Base-by-base conservation (phyloP, 2,329 filamentous ascomycete species). In the Phialophora tarda region DNA sequence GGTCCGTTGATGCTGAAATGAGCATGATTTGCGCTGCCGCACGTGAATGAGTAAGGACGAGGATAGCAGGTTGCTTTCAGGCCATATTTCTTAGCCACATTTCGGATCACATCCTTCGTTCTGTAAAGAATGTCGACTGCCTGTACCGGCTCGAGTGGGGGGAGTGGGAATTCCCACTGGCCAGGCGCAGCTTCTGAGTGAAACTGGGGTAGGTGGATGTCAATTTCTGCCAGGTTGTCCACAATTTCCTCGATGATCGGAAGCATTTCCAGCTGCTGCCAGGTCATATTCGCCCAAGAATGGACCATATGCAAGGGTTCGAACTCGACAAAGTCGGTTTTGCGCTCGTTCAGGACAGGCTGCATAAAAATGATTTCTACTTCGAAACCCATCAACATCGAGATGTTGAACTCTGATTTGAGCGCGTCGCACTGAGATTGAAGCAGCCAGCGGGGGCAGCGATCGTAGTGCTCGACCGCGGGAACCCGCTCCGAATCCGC, bases 111-210 rank as follows among this genome's bases (percentile, higher is more conserved):
- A 71, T 93, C 88, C 0, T 90, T 85, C 0, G 90, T 83, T 74
- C 89, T 89, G 5, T 93, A 80, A 0, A 96, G 82, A 0, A 82
- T 85, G 75, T 95, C 92, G 30, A 92, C 86, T 0, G 91, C 90
- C 48, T 85, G 79, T 0, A 94, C 77, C 0, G 91, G 87, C 0
- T 86, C 78, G 0, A 83, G 80, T 0, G 88, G 85, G 0, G 89
- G 85, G 0, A 95, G 83, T 1, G 93, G 81, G 63, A 96, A 85
- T 76, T 94, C 91, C 76, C 91, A 95, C 75, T 95, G 91, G 0
- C 91, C 90, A 0, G 85, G 83, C 0, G 89, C 87, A 50, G 86
- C 87, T 76, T 95, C 91, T 0, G 91, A 82, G 71, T 96, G 92
- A 72, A 92, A 85, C 77, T 91, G 87, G 68, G 92, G 86, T 8